phyloP scores from a whole-genome alignment of 2,329 filamentous ascomycete genomes.

The Colletotrichum zoysiae region DNA sequence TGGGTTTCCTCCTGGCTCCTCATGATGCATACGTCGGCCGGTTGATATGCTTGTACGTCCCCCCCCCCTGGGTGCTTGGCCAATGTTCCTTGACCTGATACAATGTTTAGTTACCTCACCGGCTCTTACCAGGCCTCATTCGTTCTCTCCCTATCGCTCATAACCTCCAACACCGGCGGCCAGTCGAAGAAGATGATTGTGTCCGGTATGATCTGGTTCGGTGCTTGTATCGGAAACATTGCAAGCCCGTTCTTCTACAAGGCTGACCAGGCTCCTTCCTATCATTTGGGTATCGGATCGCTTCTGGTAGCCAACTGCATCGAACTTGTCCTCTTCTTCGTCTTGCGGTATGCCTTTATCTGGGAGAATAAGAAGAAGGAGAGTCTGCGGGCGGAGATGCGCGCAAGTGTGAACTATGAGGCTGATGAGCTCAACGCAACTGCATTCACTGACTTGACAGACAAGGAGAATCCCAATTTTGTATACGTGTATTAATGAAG shows the following conservation, averaged over 20 bases:
- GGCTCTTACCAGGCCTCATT: constrained; percentile 57
- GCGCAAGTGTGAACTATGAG: constrained; percentile 44
- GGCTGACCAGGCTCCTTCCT: constrained; percentile 60
- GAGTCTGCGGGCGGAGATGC: constrained; percentile 49
- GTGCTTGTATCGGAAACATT: constrained; percentile 72
- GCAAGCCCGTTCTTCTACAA: constrained; percentile 74
- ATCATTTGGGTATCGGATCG: constrained; percentile 56
- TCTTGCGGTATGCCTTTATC: constrained; percentile 54
- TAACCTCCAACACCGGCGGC: constrained; percentile 64
- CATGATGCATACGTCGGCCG: constrained; percentile 63
- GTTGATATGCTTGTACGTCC: constrained; percentile 64
- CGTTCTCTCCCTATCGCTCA: constrained; percentile 57
- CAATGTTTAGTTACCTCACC: constrained; percentile 48
- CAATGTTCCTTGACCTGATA: neutral
- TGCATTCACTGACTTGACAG: constrained; percentile 57
- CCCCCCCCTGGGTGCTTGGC: neutral
- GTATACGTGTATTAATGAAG: constrained; percentile 53
- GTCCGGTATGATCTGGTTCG: constrained; percentile 71
- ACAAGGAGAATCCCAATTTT: constrained; percentile 59
- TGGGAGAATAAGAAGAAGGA: constrained; percentile 57
- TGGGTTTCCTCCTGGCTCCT: constrained; percentile 68
- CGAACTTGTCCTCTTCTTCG: constrained; percentile 54
- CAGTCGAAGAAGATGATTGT: constrained; percentile 75
- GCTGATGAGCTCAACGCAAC: constrained; percentile 52
- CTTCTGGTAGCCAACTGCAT: constrained; percentile 57